Evolutionary conservation across 2,329 filamentous ascomycete genomes (phyloP).

Genomic region (Sporothrix schenckii): DNA sequence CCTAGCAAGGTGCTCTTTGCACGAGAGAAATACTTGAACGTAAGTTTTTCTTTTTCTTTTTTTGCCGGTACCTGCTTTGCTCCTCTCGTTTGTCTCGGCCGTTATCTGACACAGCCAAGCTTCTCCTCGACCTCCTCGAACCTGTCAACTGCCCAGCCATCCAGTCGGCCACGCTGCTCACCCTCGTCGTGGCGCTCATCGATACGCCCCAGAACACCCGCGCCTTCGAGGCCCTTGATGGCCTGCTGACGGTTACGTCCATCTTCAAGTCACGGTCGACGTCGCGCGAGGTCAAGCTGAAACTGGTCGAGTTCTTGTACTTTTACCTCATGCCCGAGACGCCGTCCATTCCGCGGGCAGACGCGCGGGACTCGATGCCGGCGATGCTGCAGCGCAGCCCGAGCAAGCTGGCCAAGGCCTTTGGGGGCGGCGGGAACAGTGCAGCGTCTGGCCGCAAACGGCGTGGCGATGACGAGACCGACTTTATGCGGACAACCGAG

Average conservation of each 20-base stretch:
- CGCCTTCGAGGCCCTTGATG: slow-evolving; percentile 88
- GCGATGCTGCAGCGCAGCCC: slow-evolving; percentile 66
- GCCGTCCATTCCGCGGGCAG: slow-evolving; percentile 57
- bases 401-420: slow-evolving; percentile 66
- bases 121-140: slow-evolving; percentile 92
- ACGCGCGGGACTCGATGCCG: slow-evolving; percentile 46
- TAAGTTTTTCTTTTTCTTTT: slow-evolving; percentile 45
- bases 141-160: slow-evolving; percentile 89
- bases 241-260: slow-evolving; percentile 85
- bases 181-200: slow-evolving; percentile 85
- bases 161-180: slow-evolving; percentile 85
- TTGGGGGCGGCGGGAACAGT: slow-evolving; percentile 45
- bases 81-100: not conserved
- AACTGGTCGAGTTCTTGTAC: slow-evolving; percentile 96
- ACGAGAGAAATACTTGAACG: slow-evolving; percentile 92
- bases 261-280: slow-evolving; percentile 90
- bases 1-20: slow-evolving; percentile 85
- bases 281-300: slow-evolving; percentile 85
- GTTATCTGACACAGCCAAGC: slow-evolving; percentile 44
- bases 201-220: slow-evolving; percentile 86
- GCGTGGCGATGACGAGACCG: slow-evolving; percentile 36
- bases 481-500: slow-evolving; percentile 66
- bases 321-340: slow-evolving; percentile 98
- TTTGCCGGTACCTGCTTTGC: not conserved
- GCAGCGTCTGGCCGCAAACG: slow-evolving; percentile 29